phyloP scores from a whole-genome alignment of 2,329 filamentous ascomycete genomes.

The Alternaria ventricosa region DNA sequence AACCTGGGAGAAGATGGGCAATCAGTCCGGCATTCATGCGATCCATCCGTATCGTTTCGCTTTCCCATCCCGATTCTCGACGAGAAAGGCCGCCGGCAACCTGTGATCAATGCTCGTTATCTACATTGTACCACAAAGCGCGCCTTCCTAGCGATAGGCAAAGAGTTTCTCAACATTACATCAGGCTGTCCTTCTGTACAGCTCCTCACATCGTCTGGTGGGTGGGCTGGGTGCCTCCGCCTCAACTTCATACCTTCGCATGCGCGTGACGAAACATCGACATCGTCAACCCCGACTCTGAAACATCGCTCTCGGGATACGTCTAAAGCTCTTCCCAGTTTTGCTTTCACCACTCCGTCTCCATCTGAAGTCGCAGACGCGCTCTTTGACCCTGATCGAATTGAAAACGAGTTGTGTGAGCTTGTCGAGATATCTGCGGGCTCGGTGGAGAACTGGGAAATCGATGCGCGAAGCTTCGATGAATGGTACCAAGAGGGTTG shows the following conservation, averaged over 20 bases:
- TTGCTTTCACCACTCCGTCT: neutral
- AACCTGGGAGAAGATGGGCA: neutral
- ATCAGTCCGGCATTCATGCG: constrained; percentile 2
- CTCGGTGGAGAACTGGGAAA: constrained; percentile 11
- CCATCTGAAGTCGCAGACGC: neutral
- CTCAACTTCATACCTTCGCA: constrained; percentile 2
- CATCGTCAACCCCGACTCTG: neutral
- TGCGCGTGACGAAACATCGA: neutral
- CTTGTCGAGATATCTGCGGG: constrained; percentile 24
- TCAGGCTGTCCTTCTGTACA: constrained; percentile 9
- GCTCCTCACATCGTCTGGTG: constrained; percentile 1
- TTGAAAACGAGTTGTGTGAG: constrained; percentile 1
- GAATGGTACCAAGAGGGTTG: constrained; percentile 12
- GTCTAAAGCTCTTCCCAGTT: neutral
- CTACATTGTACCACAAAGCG: constrained; percentile 12
- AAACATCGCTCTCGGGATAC: neutral
- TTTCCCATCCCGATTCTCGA: constrained; percentile 19
- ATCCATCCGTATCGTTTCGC: constrained; percentile 14
- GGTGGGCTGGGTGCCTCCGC: constrained; percentile 22
- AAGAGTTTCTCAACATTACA: constrained; percentile 2
- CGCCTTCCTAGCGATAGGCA: constrained; percentile 11
- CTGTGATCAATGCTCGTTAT: constrained; percentile 12
- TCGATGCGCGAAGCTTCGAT: constrained; percentile 20
- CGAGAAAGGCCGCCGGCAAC: constrained; percentile 5
- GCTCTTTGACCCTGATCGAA: neutral